Evolutionary conservation across 2,329 filamentous ascomycete species (phyloP), one percentile per base, ranked within the genome.

Genomic region (Sporothrix protearum): DNA sequence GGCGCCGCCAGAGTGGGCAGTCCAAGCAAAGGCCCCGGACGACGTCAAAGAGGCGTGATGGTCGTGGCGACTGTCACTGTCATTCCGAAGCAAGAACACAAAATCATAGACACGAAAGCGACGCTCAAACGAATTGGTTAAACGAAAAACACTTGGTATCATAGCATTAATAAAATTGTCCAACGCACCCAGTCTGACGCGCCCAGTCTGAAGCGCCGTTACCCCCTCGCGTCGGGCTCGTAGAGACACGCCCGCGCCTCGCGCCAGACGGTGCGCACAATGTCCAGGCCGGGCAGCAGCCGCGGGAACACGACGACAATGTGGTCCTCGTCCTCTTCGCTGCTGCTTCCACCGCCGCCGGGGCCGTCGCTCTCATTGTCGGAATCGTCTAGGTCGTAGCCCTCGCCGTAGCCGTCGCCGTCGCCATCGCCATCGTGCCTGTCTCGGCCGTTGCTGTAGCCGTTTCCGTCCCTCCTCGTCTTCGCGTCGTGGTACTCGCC

Each of bases 291-390:
- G 0, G 96, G 96, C 73, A 97, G 79, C 75, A 97, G 81, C 71
- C 86, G 87, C 2, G 95, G 95, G 79, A 99, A 99, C 2, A 98
- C 94, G n/a, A 99, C 95, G 0, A 98, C 92, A 4, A 97, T 87
- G 75, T 96, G 91, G 70, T 91, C 87, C 81, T 98, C 95, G 1
- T 90, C 94, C 76, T 96, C 92, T 22, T 51, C 55, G 68, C 70
- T 69, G 55, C 67, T 68, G 71, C 47, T 57, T 6, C 45, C 68
- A 30, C 67, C 67, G 57, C 55, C 57, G 42, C 30, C 49, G 9
- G 22, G 42, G 59, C 59, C 71, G 2, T 61, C 49, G 10, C 42
- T 45, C 28, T 12, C 51, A 25, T 67, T 61, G 47, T 39, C 53
- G 16, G 30, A 39, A 16, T 39, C 51, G 28, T 68, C 36, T 22